Percentiles rank a stretch among this genome's conserved stretches.
Evolutionary conservation across 2,329 filamentous ascomycete genomes (phyloP).

Genomic region (Whalleya microplaca): DNA sequence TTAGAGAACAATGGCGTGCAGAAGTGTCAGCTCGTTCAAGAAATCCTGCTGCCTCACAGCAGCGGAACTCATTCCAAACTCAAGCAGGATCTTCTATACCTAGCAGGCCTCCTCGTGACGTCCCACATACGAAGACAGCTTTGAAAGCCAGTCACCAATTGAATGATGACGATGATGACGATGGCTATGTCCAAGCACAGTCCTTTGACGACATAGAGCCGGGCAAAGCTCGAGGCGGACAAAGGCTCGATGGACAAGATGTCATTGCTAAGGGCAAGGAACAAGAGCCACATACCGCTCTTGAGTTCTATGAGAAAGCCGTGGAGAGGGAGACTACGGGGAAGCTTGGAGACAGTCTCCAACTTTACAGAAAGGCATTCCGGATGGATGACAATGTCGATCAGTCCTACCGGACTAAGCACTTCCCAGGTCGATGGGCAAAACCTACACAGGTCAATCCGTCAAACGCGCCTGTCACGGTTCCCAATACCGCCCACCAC

Average conservation of each 20-base stretch:
- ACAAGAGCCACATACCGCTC: constrained; percentile 55
- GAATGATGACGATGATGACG: constrained; percentile 37
- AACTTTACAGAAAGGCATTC: constrained; percentile 88
- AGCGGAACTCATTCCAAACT: constrained; percentile 12
- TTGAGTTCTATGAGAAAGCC: constrained; percentile 92
- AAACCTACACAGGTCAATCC: constrained; percentile 45
- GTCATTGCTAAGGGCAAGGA: constrained; percentile 24
- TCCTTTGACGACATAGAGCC: constrained; percentile 38
- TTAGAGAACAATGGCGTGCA: constrained; percentile 83
- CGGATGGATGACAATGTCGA: constrained; percentile 87
- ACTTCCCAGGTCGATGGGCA: constrained; percentile 71
- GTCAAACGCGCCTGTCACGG: constrained; percentile 52
- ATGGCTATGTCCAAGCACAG: constrained; percentile 32
- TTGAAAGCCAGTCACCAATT: constrained; percentile 14
- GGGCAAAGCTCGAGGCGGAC: constrained; percentile 19
- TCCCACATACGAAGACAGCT: constrained; percentile 22
- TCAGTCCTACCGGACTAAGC: constrained; percentile 84
- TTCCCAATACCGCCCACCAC: constrained; percentile 58
- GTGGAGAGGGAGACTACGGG: constrained; percentile 87
- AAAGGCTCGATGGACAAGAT: constrained; percentile 18
- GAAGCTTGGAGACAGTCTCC: constrained; percentile 84
- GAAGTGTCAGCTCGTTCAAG: constrained; percentile 63
- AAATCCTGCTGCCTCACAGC: constrained; percentile 28
- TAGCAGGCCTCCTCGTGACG: constrained; percentile 19
- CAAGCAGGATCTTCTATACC: constrained; percentile 23